Base-by-base conservation (phyloP, 768 basidiomycete genomes). In the Clavulina sp. region DNA sequence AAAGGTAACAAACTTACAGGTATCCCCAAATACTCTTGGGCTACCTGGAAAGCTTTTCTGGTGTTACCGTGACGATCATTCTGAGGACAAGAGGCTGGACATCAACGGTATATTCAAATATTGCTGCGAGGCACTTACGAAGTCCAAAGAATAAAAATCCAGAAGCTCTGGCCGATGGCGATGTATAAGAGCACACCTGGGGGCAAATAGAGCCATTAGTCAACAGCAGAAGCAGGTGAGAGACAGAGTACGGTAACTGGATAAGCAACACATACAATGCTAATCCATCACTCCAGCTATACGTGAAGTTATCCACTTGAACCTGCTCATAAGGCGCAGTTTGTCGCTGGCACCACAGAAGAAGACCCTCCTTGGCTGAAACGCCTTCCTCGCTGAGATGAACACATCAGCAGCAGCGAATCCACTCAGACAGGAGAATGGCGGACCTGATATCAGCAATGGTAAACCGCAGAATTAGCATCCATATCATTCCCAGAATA, bases 401-500 rank as follows among this genome's bases (percentile, higher is more conserved):
- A 26, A 26, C 26, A 49, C 53, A 53, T 48, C 4, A 43, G 41
- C 4, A 48, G 18, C 3, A n/a, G 18, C 16, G 50, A 36, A 21
- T 7, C 24, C 23, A 13, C 9, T 34, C 21, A 26, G 29, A 38
- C 31, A 52, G 23, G 16, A 13, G 26, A 68, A 18, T 7, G 28
- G 18, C 78, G 54, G 57, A 91, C 92, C 81, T 95, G 69, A 99
- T 97, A 60, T 92, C 91, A 23, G 95, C 92, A 57, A 99, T 97
- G 4, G 92, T 95, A 65, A 97, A 97, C 9, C 93, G 82, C 30
- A 97, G 73, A 60, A 99, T 91, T 33, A 97, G 74, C 0, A 88
- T 93, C 95, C 95, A 97, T 57, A 99, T 96, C 92, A 92, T 88
- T 30, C 89, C 92, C n/a, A 97, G 76, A 49, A 93, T 96, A 51